Evolutionary conservation across 176 grass and related monocot genomes (phyloP), one percentile per base, ranked within the genome.

Genomic region (Tillandsia leiboldiana): DNA sequence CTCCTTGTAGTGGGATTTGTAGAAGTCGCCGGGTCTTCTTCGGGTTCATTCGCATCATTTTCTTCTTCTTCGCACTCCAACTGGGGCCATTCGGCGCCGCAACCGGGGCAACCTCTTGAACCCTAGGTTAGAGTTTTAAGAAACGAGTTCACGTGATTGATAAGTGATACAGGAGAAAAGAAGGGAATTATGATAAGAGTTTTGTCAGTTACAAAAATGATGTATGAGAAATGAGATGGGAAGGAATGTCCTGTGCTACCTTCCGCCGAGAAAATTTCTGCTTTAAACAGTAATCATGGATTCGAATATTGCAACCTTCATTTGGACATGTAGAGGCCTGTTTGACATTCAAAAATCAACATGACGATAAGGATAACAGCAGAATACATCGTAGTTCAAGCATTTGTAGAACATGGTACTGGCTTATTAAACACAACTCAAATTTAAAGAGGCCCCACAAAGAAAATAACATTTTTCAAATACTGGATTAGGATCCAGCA

Each of bases 241-340:
- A 54, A 50, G 59, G 26, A 33, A 79, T 0, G n/a, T 6, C 9
- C 26, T 58, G 3, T 14, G 18, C 10, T 77, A 92, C 93, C 89
- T 72, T 90, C 27, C 69, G 63, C 13, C 77, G 67, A 17, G 86
- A 81, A 81, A 90, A 83, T 85, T 90, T 97, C 86, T 92, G 87
- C 77, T 81, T 87, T 50, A 92, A 27, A 81, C 93, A 92, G 72
- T 97, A 97, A 67, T 81, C 72, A 57, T 97, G 93, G 73, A 97
- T 92, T 67, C 86, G 84, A n/a, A 92, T 62, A 29, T 48, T 79
- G 77, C 93, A 97, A 56, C 64, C 81, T 59, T 97, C 89, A 8
- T 81, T 92, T 6, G 81, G 72, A 72, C 93, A 97, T 48, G 50
- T 50, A 27, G 76, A 81, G 53, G 89, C 93, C 93, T 96, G 76